phyloP scores from a whole-genome alignment of 805 yeast genomes.

The Clavispora asparagi region DNA sequence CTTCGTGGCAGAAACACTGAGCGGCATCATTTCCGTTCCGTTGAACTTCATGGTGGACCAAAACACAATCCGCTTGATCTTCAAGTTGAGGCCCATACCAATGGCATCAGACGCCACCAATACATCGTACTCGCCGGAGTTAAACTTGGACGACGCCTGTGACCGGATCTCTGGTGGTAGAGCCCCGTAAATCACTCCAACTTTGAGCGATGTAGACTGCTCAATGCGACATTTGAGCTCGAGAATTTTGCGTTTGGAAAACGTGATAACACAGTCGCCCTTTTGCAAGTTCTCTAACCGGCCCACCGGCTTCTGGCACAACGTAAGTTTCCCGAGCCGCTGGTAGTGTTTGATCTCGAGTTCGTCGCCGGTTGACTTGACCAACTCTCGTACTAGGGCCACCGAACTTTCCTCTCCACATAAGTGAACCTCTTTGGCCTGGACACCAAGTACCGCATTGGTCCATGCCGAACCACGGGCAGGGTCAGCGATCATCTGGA shows the following conservation, averaged over 20 bases:
- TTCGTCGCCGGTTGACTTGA: conserved; percentile 72
- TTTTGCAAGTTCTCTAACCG: conserved; percentile 37
- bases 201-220: conserved; percentile 51
- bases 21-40: conserved; percentile 45
- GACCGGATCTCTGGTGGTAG: conserved; percentile 93
- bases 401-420: conserved; percentile 92
- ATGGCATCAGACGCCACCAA: conserved; percentile 94
- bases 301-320: conserved; percentile 36
- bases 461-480: conserved; percentile 94
- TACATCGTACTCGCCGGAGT: conserved; percentile 73
- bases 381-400: conserved; percentile 56
- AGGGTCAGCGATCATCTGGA: conserved; percentile 85
- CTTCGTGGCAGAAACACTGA: conserved; percentile 67
- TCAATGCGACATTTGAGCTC: conserved; percentile 69
- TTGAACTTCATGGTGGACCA: conserved; percentile 63
- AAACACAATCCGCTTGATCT: conserved; percentile 76
- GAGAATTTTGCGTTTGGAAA: conserved; percentile 70
- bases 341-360: conserved; percentile 65
- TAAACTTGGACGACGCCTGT: conserved; percentile 75
- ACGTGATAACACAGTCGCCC: conserved; percentile 91
- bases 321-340: conserved; percentile 66
- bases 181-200: conserved; percentile 92
- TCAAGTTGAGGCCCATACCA: conserved; percentile 93
- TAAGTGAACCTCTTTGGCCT: conserved; percentile 79
- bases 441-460: conserved; percentile 78